phyloP scores from a whole-genome alignment of 1,139 yeast genomes.

The Eremothecium coryli region DNA sequence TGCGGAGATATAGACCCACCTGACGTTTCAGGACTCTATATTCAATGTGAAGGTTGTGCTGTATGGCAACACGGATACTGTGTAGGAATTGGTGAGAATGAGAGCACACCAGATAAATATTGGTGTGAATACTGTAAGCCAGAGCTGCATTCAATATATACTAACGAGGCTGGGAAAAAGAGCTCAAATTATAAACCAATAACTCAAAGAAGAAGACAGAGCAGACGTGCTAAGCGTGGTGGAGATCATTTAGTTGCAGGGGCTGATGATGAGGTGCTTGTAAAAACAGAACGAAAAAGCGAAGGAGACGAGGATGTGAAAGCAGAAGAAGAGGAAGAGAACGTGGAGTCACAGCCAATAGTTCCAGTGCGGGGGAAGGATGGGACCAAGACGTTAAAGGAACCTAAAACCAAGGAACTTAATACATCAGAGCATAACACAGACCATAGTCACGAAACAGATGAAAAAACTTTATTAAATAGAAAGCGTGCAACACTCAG shows the following conservation, averaged over 20 bases:
- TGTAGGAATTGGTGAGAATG: constrained; percentile 53
- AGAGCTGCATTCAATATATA: constrained; percentile 52
- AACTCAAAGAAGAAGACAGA: constrained; percentile 21
- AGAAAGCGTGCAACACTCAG: constrained; percentile 26
- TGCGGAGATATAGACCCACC: constrained; percentile 58
- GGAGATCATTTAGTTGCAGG: constrained; percentile 9
- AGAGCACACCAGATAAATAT: constrained; percentile 80
- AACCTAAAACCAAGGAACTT: neutral
- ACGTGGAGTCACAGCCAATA: too few relatives aligned
- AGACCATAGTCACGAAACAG: neutral
- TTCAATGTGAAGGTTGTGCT: constrained; percentile 80
- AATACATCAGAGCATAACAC: neutral
- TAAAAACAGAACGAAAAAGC: neutral
- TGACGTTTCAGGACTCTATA: constrained; percentile 55
- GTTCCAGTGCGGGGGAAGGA: constrained; percentile 9
- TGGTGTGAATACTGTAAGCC: constrained; percentile 90
- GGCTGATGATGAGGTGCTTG: constrained; percentile 6
- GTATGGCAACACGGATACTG: constrained; percentile 98
- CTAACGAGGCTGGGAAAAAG: constrained; percentile 32
- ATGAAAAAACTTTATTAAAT: constrained; percentile 8
- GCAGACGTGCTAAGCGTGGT: constrained; percentile 12
- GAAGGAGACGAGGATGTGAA: constrained; percentile 4
- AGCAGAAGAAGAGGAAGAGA: constrained; percentile 7
- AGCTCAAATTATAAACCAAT: constrained; percentile 32
- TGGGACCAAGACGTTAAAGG: constrained; percentile 5